These are phyloP conservation scores for Hura crepitans DNA, from an alignment of 441 rosid species.

Conservation along the genomic window DNA sequence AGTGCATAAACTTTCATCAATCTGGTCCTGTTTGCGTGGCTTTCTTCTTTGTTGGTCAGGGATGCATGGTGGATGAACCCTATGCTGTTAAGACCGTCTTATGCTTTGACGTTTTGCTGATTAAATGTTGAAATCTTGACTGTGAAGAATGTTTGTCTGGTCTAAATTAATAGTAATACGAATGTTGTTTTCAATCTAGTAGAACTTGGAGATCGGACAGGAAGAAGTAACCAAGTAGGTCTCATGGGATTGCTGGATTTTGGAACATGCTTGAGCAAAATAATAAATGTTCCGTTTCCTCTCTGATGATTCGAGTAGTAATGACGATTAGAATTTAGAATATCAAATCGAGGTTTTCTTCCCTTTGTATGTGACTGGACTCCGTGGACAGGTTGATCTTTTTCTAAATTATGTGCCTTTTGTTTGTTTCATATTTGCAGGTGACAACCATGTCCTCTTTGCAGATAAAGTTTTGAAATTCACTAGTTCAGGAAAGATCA, in stretches of 20 bases:
- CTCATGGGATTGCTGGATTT: not conserved
- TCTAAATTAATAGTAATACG: not conserved
- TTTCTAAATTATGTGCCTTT: not conserved
- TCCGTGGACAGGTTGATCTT: not conserved
- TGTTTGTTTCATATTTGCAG: conserved; percentile 29
- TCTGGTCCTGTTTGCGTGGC: not conserved
- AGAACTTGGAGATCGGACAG: not conserved
- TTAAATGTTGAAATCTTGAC: not conserved
- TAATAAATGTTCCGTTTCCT: not conserved
- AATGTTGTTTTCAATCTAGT: too few relatives aligned
- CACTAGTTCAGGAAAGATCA: conserved; percentile 84
- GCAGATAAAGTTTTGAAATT: conserved; percentile 90
- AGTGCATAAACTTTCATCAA: not conserved
- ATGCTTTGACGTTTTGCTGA: not conserved
- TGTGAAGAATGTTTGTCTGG: not conserved
- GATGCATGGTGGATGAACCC: not conserved
- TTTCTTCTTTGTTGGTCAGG: not conserved
- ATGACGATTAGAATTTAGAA: too few relatives aligned
- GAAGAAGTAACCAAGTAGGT: not conserved
- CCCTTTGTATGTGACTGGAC: not conserved
- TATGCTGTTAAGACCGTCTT: not conserved
- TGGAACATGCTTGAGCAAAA: not conserved
- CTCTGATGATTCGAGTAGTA: not conserved
- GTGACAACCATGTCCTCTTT: conserved; percentile 66
- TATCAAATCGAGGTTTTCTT: not conserved